phyloP scores from a whole-genome alignment of 164 flowering plant genomes.

The Stephania yunnanensis region DNA sequence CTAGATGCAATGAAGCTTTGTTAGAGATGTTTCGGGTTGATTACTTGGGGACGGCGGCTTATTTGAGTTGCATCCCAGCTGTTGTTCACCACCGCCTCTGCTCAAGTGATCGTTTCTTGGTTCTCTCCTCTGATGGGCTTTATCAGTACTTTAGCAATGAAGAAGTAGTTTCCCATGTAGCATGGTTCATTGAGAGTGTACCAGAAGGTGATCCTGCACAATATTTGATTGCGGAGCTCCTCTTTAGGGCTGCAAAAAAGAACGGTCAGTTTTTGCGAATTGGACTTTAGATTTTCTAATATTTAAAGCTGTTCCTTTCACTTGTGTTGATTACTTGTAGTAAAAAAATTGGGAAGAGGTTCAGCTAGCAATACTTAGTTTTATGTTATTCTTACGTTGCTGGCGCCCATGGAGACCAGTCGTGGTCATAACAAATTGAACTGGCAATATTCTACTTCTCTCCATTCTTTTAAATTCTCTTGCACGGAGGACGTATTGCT shows the following conservation, averaged over 20 bases:
- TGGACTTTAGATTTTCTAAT: not conserved
- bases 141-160: slow-evolving; percentile 71
- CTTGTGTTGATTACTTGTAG: not conserved
- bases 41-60: slow-evolving; percentile 53
- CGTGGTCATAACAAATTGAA: not conserved
- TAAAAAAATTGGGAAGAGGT: not conserved
- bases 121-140: slow-evolving; percentile 68
- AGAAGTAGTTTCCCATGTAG: slow-evolving; percentile 66
- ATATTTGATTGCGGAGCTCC: slow-evolving; percentile 58
- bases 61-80: slow-evolving; percentile 50
- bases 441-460: not conserved
- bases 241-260: slow-evolving; percentile 68
- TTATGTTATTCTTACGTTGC: not conserved
- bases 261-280: slow-evolving; percentile 38
- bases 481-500: not conserved
- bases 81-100: slow-evolving; percentile 51
- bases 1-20: slow-evolving; percentile 52
- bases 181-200: slow-evolving; percentile 57
- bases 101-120: slow-evolving; percentile 55
- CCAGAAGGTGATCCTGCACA: slow-evolving; percentile 83
- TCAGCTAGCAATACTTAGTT: not conserved
- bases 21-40: slow-evolving; percentile 53
- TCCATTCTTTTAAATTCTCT: not conserved
- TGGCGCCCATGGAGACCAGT: not conserved
- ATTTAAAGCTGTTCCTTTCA: not conserved